These are phyloP conservation scores for Lachancea dasiensis DNA, from an alignment of 805 yeast species.

Conservation along the genomic window DNA sequence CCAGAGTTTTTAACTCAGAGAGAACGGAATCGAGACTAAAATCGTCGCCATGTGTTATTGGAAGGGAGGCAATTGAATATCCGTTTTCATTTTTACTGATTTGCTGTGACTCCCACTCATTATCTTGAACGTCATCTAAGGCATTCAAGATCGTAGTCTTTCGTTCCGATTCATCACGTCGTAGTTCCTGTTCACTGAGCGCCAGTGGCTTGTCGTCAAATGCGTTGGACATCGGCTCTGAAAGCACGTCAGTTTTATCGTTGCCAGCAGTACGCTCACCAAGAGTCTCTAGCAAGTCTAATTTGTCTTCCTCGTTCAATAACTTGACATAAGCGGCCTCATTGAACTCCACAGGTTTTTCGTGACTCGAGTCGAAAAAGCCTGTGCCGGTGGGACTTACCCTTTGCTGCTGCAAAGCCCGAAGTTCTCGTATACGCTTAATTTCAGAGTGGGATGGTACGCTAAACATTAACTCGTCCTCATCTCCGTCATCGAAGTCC, in stretches of 20 bases:
- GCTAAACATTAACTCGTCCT: slow-evolving; percentile 2
- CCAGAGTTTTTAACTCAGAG: background rate
- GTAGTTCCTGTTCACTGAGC: slow-evolving; percentile 17
- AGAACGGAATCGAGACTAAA: background rate
- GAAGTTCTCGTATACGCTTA: slow-evolving; percentile 10
- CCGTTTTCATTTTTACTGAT: slow-evolving; percentile 9
- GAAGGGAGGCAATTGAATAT: background rate
- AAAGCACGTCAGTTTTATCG: slow-evolving; percentile 5
- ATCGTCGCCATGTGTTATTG: slow-evolving; percentile 5
- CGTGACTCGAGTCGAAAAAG: slow-evolving; percentile 2
- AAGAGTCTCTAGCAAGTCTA: slow-evolving; percentile 21
- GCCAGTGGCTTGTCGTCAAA: slow-evolving; percentile 27
- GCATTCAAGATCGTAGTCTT: slow-evolving; percentile 20
- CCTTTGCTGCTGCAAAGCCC: slow-evolving; percentile 7
- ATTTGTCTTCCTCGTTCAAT: slow-evolving; percentile 24
- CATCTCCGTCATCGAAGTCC: slow-evolving; percentile 10
- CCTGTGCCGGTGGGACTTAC: slow-evolving; percentile 3
- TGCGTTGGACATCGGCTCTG: slow-evolving; percentile 12
- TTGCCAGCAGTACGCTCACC: slow-evolving; percentile 11
- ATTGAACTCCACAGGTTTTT: slow-evolving; percentile 2
- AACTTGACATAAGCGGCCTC: slow-evolving; percentile 27
- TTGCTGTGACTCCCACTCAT: slow-evolving; percentile 18
- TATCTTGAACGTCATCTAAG: slow-evolving; percentile 9
- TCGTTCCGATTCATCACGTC: slow-evolving; percentile 10
- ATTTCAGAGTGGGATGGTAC: slow-evolving; percentile 12